Conservation (phyloP, 169 alveolate species). For the Plasmodium vivax region DNA sequence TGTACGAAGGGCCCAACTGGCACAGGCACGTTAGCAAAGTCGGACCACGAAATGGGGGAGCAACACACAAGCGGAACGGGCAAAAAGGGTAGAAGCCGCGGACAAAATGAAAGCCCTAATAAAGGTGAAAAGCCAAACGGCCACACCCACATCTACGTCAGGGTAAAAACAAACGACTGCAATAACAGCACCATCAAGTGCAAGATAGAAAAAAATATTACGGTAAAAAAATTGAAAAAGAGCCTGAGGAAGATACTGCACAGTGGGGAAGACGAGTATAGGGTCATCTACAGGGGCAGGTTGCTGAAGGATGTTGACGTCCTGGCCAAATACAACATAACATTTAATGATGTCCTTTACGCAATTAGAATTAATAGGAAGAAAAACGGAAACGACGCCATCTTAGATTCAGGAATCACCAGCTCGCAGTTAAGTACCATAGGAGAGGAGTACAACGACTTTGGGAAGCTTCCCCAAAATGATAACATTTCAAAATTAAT, state of each 20-base stretch:
- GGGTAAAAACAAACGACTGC: slow-evolving; percentile 51
- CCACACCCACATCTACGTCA: neutral
- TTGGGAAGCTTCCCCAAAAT: slow-evolving; percentile 15
- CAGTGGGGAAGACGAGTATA: slow-evolving; percentile 29
- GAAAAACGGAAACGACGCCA: slow-evolving; percentile 36
- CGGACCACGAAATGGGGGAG: neutral
- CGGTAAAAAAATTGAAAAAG: slow-evolving; percentile 49
- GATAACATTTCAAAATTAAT: slow-evolving; percentile 67
- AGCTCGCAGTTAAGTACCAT: slow-evolving; percentile 73
- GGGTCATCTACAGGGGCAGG: slow-evolving; percentile 70
- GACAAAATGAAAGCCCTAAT: neutral
- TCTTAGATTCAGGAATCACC: slow-evolving; percentile 67
- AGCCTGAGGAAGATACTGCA: slow-evolving; percentile 13
- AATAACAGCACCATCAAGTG: slow-evolving; percentile 32
- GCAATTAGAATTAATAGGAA: slow-evolving; percentile 26
- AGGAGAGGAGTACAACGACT: slow-evolving; percentile 68
- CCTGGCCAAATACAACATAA: slow-evolving; percentile 24
- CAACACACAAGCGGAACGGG: neutral
- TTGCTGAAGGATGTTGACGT: slow-evolving; percentile 39
- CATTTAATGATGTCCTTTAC: slow-evolving; percentile 57
- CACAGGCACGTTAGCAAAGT: neutral
- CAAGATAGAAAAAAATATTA: slow-evolving; percentile 56
- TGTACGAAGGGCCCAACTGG: neutral
- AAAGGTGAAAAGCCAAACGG: neutral
- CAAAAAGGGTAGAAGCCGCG: neutral